A percentile compares a stretch with the other conserved stretches of the same genome.
Evolutionary conservation across 306 rosid species (phyloP).

Genomic region (Herpetospermum pedunculosum): DNA sequence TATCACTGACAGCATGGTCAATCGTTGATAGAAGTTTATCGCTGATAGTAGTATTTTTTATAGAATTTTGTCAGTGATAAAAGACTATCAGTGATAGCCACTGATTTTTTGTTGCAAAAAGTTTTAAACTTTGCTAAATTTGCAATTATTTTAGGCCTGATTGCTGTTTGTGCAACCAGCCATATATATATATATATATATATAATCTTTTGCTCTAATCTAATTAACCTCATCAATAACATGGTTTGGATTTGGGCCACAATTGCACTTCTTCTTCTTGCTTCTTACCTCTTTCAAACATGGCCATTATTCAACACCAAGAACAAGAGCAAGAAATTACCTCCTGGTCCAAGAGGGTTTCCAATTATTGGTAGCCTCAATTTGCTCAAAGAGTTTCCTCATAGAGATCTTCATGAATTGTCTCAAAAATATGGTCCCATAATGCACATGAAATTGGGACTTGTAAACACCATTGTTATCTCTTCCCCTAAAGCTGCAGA

Average conservation of each 20-base stretch:
- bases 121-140: too few relatives aligned
- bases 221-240: too few relatives aligned
- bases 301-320: slow-evolving; percentile 22
- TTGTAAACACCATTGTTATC: neutral
- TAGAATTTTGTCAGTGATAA: too few relatives aligned
- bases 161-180: too few relatives aligned
- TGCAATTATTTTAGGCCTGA: too few relatives aligned
- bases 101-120: too few relatives aligned
- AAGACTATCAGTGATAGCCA: too few relatives aligned
- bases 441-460: neutral
- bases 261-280: slow-evolving; percentile 24
- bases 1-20: too few relatives aligned
- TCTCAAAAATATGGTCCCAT: neutral
- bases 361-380: neutral
- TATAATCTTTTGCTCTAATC: too few relatives aligned
- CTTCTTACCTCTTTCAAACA: neutral
- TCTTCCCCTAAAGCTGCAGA: slow-evolving; percentile 64
- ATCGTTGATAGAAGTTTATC: too few relatives aligned
- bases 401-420: neutral
- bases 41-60: too few relatives aligned
- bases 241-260: slow-evolving; percentile 20
- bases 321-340: slow-evolving; percentile 14
- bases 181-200: too few relatives aligned
- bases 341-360: slow-evolving; percentile 4
- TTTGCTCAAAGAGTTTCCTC: slow-evolving; percentile 17